These are phyloP conservation scores for Aspergillus sojae DNA, from an alignment of 2,329 filamentous ascomycete genomes.

Conservation along the genomic window DNA sequence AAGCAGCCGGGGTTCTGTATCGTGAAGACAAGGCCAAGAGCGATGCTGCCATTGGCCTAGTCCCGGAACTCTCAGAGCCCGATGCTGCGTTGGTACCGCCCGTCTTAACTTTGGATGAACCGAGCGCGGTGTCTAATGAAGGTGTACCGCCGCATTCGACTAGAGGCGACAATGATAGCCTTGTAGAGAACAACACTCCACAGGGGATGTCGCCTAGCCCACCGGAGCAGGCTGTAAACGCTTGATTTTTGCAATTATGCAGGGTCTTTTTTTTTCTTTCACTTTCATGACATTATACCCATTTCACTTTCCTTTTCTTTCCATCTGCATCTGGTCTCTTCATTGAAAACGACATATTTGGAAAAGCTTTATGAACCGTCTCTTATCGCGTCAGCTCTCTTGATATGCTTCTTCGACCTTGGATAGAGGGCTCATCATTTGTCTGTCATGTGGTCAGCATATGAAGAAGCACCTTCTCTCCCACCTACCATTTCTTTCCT, in stretches of 20 bases:
- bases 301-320: conserved; percentile 8
- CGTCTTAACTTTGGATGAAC: conserved; percentile 5
- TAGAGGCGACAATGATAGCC: conserved; percentile 4
- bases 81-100: neutral
- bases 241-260: conserved; percentile 20
- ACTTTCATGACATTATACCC: conserved; percentile 19
- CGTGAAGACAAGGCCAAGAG: conserved; percentile 13
- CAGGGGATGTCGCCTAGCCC: conserved; percentile 25
- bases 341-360: conserved; percentile 6
- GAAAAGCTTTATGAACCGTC: conserved; percentile 1
- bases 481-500: neutral
- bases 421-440: neutral
- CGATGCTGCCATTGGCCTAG: conserved; percentile 10
- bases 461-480: neutral
- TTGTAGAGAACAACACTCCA: conserved; percentile 19
- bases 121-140: conserved; percentile 8
- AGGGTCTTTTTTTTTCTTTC: conserved; percentile 1
- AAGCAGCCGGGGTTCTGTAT: conserved; percentile 24
- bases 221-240: conserved; percentile 31
- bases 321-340: conserved; percentile 3
- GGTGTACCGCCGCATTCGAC: conserved; percentile 7
- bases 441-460: neutral
- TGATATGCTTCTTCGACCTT: neutral
- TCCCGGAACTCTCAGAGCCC: conserved; percentile 6
- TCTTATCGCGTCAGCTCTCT: neutral